Conservation (phyloP, 495 filamentous ascomycete species). For the Aspergillus saccharolyticus region DNA sequence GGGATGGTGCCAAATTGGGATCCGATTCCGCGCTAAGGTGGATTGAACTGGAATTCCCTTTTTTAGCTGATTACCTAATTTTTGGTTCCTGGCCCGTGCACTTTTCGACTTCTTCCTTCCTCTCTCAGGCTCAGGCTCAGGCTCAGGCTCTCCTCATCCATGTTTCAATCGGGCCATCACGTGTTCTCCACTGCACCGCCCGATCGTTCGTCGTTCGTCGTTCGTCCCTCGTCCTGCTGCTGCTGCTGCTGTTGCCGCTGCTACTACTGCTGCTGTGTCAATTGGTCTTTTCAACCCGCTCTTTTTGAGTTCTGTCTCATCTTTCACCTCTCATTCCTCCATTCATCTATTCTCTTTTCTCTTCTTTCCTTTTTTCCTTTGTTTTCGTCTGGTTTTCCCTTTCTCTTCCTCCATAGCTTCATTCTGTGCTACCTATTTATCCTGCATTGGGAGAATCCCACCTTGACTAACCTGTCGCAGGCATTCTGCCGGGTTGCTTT, state of each 20-base stretch:
- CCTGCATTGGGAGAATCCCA: background rate
- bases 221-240: background rate
- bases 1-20: slow-evolving; percentile 7
- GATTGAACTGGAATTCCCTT: slow-evolving; percentile 11
- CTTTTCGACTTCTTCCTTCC: background rate
- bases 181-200: slow-evolving; percentile 21
- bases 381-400: background rate
- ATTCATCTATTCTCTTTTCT: background rate
- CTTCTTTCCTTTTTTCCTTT: slow-evolving; percentile 9
- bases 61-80: slow-evolving; percentile 13
- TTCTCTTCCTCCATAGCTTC: background rate
- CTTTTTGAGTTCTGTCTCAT: background rate
- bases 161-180: slow-evolving; percentile 18
- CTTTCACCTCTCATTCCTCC: background rate
- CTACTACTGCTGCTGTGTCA: background rate
- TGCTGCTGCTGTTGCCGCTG: background rate
- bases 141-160: background rate
- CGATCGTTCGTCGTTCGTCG: slow-evolving; percentile 2
- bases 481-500: slow-evolving; percentile 17
- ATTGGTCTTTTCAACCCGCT: slow-evolving; percentile 1
- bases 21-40: slow-evolving; percentile 5
- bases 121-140: too few relatives aligned
- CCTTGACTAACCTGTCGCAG: slow-evolving; percentile 21
- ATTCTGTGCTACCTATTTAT: background rate
- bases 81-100: slow-evolving; percentile 16